phyloP scores from a whole-genome alignment of 1,284 basidiomycete species.

The Ceratobasidium theobromae region DNA sequence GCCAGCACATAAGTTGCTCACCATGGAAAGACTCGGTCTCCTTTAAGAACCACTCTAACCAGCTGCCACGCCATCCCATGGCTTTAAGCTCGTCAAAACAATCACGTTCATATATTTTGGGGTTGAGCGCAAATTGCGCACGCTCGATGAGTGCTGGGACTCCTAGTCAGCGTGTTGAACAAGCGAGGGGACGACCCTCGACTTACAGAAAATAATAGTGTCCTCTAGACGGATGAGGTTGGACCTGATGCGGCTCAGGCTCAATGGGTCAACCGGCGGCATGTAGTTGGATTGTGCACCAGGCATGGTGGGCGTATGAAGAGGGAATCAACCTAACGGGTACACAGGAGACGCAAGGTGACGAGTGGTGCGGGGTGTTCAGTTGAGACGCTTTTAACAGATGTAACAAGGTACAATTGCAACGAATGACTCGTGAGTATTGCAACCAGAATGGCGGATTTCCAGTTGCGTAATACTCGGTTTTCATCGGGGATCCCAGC shows the following conservation, averaged over 20 bases:
- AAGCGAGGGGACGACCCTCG: neutral
- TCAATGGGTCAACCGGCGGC: slow-evolving; percentile 72
- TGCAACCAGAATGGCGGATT: slow-evolving; percentile 21
- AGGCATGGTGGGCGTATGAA: neutral
- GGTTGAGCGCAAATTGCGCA: slow-evolving; percentile 94
- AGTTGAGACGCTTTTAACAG: neutral
- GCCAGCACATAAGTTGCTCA: slow-evolving; percentile 46
- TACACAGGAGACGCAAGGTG: slow-evolving; percentile 14
- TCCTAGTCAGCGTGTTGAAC: neutral
- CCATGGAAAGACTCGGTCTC: slow-evolving; percentile 95
- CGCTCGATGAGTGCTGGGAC: slow-evolving; percentile 80
- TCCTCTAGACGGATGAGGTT: slow-evolving; percentile 92
- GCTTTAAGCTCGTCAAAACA: slow-evolving; percentile 76
- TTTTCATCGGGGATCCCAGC: slow-evolving; percentile 11
- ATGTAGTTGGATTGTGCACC: slow-evolving; percentile 61
- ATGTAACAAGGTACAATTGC: slow-evolving; percentile 7
- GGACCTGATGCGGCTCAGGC: slow-evolving; percentile 81
- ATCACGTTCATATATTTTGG: slow-evolving; percentile 81
- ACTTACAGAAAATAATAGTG: slow-evolving; percentile 87
- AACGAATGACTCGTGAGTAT: slow-evolving; percentile 20
- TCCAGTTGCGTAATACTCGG: neutral
- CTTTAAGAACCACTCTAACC: slow-evolving; percentile 96
- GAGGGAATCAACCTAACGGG: slow-evolving; percentile 7
- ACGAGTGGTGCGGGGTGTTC: neutral
- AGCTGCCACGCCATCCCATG: slow-evolving; percentile 76